These are phyloP conservation scores for Phytopythium delawarense DNA, from an alignment of 352 stramenopile species.

Conservation along the genomic window DNA sequence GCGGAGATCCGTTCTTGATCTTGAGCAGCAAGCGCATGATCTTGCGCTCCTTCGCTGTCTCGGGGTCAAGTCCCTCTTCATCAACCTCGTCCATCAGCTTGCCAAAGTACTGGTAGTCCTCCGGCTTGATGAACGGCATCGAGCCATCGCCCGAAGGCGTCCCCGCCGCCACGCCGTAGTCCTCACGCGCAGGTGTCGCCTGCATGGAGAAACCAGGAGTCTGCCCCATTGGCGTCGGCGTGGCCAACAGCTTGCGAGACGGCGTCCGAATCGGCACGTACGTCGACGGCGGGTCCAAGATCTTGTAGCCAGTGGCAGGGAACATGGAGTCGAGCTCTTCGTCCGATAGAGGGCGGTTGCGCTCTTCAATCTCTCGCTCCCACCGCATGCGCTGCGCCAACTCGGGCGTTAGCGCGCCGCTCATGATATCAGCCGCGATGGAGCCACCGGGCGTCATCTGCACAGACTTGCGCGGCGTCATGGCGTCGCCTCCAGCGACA, in stretches of 20 bases:
- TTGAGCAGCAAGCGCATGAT: slow-evolving; percentile 98
- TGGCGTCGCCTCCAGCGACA: slow-evolving; percentile 44
- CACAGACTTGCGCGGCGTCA: slow-evolving; percentile 44
- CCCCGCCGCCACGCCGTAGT: slow-evolving; percentile 68
- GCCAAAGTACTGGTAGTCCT: slow-evolving; percentile 99
- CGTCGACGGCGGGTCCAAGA: slow-evolving; percentile 92
- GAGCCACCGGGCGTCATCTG: slow-evolving; percentile 73
- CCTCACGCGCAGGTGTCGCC: slow-evolving; percentile 70
- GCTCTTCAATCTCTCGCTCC: slow-evolving; percentile 96
- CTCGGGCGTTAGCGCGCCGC: slow-evolving; percentile 83
- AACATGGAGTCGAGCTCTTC: slow-evolving; percentile 98
- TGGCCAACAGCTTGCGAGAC: slow-evolving; percentile 92
- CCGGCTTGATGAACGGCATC: slow-evolving; percentile 98
- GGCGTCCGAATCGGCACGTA: slow-evolving; percentile 97
- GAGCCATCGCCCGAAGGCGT: slow-evolving; percentile 73
- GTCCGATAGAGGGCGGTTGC: slow-evolving; percentile 94
- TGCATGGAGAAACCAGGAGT: slow-evolving; percentile 90
- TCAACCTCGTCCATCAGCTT: slow-evolving; percentile 93
- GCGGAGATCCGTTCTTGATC: slow-evolving; percentile 99
- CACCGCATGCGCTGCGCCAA: slow-evolving; percentile 91
- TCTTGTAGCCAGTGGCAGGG: slow-evolving; percentile 92
- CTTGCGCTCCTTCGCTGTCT: slow-evolving; percentile 94
- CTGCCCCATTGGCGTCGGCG: slow-evolving; percentile 93
- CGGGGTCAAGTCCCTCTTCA: slow-evolving; percentile 84
- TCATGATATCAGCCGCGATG: slow-evolving; percentile 51